Percentiles rank a stretch among this genome's conserved stretches.
Conservation (phyloP, 495 filamentous ascomycete species). For the Filosporella fistucella region DNA sequence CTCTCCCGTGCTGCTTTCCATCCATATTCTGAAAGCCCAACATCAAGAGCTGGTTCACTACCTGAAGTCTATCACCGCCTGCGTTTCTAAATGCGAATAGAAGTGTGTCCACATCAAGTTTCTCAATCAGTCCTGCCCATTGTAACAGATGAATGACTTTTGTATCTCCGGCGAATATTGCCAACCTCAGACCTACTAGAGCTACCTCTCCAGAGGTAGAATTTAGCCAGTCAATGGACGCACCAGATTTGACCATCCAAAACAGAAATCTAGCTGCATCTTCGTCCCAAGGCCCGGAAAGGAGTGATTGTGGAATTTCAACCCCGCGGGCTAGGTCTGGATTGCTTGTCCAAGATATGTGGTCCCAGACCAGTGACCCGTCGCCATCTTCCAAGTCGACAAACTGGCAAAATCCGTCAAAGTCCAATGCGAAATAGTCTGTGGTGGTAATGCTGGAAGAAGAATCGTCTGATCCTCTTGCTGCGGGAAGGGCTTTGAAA, state of each 20-base stretch:
- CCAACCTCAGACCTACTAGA: constrained; percentile 12
- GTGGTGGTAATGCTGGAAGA: constrained; percentile 4
- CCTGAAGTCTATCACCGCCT: constrained; percentile 11
- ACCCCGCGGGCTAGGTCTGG: constrained; percentile 1
- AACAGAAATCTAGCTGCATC: constrained; percentile 13
- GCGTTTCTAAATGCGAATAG: constrained; percentile 17
- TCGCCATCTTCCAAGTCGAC: no score
- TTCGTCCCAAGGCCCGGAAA: constrained; percentile 21
- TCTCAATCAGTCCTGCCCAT: constrained; percentile 7
- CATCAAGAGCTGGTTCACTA: constrained; percentile 9
- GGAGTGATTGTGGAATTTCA: constrained; percentile 19
- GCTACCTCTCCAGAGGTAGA: constrained; percentile 23
- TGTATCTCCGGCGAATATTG: constrained; percentile 13
- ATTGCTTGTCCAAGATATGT: constrained; percentile 5
- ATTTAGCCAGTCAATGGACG: constrained; percentile 14
- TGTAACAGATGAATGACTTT: constrained; percentile 13
- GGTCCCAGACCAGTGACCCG: no score
- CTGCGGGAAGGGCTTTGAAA: no score
- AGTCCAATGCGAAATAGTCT: constrained; percentile 19
- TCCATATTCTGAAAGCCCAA: not conserved
- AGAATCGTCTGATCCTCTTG: not conserved
- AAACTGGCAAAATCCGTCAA: constrained; percentile 11
- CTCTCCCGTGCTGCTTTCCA: not conserved
- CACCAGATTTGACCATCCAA: constrained; percentile 21
- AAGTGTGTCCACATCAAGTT: constrained; percentile 12